Evolutionary conservation across 345 rosid genomes (phyloP).

Genomic region (Jatropha curcas): DNA sequence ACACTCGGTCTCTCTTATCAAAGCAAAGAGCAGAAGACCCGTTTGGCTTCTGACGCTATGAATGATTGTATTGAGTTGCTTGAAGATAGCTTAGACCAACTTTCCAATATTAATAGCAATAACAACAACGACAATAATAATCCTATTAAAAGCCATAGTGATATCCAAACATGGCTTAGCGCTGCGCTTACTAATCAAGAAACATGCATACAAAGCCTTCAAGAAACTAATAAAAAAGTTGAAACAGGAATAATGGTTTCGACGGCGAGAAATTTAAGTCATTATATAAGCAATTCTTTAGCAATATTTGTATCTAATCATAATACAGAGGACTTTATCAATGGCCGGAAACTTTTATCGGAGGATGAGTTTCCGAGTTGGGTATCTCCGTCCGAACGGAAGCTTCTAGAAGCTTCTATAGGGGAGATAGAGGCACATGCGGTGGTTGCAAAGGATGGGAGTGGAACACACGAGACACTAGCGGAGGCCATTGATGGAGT

Average conservation of each 20-base stretch:
- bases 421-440: constrained; percentile 42
- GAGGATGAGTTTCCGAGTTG: constrained; percentile 29
- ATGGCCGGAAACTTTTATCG: constrained; percentile 21
- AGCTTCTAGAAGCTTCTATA: constrained; percentile 47
- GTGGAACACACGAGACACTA: constrained; percentile 49
- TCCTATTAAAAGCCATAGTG: constrained; percentile 7
- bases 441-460: constrained; percentile 58
- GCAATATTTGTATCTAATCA: constrained; percentile 28
- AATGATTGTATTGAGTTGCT: constrained; percentile 53
- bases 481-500: constrained; percentile 43
- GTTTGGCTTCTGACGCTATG: constrained; percentile 19
- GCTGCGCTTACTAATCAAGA: constrained; percentile 58
- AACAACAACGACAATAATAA: not conserved
- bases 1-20: constrained; percentile 25
- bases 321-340: not conserved
- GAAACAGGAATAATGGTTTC: constrained; percentile 19
- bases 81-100: constrained; percentile 47
- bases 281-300: constrained; percentile 33
- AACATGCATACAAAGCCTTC: constrained; percentile 49
- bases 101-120: constrained; percentile 31
- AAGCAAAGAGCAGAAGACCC: not conserved
- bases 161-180: constrained; percentile 58
- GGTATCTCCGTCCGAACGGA: constrained; percentile 32
- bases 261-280: constrained; percentile 38
- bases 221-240: constrained; percentile 7